Conservation (phyloP, 441 rosid genomes). For the Pelargonium myrrhifolium region DNA sequence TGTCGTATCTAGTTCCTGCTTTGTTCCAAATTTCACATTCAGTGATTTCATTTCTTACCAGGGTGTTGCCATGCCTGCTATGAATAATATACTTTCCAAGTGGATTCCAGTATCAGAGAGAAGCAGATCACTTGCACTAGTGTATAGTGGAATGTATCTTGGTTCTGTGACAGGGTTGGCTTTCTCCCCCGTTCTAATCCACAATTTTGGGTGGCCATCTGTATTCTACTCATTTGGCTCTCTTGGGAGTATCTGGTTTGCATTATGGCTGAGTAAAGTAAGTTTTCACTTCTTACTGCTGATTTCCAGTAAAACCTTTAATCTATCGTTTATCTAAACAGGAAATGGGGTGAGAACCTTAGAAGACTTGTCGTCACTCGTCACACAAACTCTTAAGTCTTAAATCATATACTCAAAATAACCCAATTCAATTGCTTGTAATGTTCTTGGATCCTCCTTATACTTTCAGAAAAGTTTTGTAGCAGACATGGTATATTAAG, state of each 20-base stretch:
- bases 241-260: constrained; percentile 90
- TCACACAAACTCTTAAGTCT: not conserved
- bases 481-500: not conserved
- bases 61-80: constrained; percentile 99
- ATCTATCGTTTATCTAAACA: not conserved
- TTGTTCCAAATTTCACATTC: not conserved
- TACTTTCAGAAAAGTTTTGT: not conserved
- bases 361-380: not conserved
- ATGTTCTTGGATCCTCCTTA: not conserved
- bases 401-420: not conserved
- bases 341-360: not conserved
- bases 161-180: constrained; percentile 95
- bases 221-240: constrained; percentile 93
- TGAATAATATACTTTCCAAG: constrained; percentile 93
- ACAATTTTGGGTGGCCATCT: constrained; percentile 91
- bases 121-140: constrained; percentile 90
- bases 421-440: not conserved
- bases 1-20: not conserved
- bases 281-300: constrained; percentile 20
- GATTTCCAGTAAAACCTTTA: not conserved
- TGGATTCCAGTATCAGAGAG: constrained; percentile 99
- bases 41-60: constrained; percentile 29
- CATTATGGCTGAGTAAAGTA: constrained; percentile 67
- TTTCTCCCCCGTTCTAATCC: constrained; percentile 73
- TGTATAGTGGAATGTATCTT: constrained; percentile 98